Conservation (phyloP, 140 eudicot species). For the Erigeron philadelphicus region DNA sequence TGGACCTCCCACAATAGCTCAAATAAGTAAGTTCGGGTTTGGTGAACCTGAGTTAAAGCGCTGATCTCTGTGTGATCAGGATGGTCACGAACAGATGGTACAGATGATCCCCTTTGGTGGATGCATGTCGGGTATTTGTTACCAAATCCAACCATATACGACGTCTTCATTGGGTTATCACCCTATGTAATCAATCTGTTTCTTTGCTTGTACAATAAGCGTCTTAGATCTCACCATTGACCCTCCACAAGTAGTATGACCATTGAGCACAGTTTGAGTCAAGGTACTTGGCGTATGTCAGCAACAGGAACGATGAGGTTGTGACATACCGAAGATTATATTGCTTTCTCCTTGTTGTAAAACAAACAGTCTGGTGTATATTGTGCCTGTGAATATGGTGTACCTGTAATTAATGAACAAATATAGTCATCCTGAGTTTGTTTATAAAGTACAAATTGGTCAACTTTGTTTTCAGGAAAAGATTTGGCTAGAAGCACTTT, state of each 20-base stretch:
- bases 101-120: conserved; percentile 83
- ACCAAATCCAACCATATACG: conserved; percentile 94
- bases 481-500: conserved; percentile 69
- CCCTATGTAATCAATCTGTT: conserved; percentile 77
- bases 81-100: conserved; percentile 61
- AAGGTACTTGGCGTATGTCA: conserved; percentile 76
- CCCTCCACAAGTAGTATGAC: conserved; percentile 51
- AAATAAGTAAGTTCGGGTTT: conserved; percentile 61
- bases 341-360: conserved; percentile 65
- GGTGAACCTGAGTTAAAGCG: conserved; percentile 46
- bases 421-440: conserved; percentile 78
- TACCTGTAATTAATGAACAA: conserved; percentile 75
- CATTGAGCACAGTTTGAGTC: conserved; percentile 38
- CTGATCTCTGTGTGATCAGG: conserved; percentile 58
- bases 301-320: conserved; percentile 57
- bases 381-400: conserved; percentile 61
- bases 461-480: conserved; percentile 47
- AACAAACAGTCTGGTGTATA: conserved; percentile 84
- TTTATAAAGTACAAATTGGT: conserved; percentile 57
- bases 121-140: conserved; percentile 52
- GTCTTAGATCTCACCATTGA: conserved; percentile 44
- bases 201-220: conserved; percentile 57
- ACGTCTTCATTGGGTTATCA: conserved; percentile 65
- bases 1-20: conserved; percentile 91
- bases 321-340: conserved; percentile 72